Evolutionary conservation across 2,329 filamentous ascomycete species (phyloP).

Genomic region (Epichloe typhina): DNA sequence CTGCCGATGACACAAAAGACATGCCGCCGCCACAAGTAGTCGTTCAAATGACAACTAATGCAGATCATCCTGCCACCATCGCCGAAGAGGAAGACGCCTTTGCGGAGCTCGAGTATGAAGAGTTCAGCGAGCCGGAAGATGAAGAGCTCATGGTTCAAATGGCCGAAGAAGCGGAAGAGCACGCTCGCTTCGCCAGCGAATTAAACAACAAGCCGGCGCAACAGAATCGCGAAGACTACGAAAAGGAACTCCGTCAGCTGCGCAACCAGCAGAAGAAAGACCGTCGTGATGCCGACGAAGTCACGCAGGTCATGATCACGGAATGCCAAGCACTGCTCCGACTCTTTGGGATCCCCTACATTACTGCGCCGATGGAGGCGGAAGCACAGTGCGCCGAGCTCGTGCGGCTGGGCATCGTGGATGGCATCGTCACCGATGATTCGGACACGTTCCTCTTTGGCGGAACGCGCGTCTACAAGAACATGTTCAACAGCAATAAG

Average conservation of each 20-base stretch:
- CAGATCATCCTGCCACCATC: neutral
- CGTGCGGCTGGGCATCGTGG: conserved; percentile 73
- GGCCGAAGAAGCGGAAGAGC: conserved; percentile 82
- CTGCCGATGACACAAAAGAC: neutral
- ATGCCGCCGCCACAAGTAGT: neutral
- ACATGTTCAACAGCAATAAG: conserved; percentile 99
- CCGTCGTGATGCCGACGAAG: conserved; percentile 87
- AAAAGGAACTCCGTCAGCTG: conserved; percentile 73
- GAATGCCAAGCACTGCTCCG: conserved; percentile 87
- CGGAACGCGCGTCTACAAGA: conserved; percentile 93
- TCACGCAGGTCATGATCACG: conserved; percentile 87
- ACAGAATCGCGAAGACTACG: conserved; percentile 67
- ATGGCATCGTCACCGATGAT: conserved; percentile 96
- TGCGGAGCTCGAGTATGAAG: conserved; percentile 53
- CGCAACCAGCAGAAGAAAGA: conserved; percentile 95
- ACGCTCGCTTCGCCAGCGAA: conserved; percentile 80
- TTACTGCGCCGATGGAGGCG: conserved; percentile 97
- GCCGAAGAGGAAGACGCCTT: conserved; percentile 27
- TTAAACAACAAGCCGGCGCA: conserved; percentile 62
- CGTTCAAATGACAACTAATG: neutral
- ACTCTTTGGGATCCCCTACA: conserved; percentile 88
- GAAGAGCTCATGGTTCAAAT: conserved; percentile 79
- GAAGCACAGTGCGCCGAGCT: conserved; percentile 95
- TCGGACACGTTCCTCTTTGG: conserved; percentile 95
- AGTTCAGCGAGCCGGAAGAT: conserved; percentile 79